A percentile compares a stretch with the other conserved stretches of the same genome.
Evolutionary conservation across 352 stramenopile species (phyloP).

Genomic region (Phytophthora pinifolia): DNA sequence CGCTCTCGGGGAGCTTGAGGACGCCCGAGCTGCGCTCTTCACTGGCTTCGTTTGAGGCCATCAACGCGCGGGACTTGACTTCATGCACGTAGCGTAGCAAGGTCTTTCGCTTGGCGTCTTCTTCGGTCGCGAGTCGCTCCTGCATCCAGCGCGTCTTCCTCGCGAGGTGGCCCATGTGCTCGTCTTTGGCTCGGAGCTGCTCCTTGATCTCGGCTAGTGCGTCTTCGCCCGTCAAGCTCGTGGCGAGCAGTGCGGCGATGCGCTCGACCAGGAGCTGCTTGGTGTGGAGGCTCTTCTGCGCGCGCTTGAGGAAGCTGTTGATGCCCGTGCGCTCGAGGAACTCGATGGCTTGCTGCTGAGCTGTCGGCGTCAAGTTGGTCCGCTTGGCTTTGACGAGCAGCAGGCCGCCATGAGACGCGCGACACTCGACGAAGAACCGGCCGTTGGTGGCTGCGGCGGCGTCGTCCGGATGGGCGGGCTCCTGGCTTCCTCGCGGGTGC

Average conservation of each 20-base stretch:
- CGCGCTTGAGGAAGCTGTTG: conserved; percentile 94
- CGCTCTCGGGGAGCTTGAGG: conserved; percentile 87
- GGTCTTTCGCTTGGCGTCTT: conserved; percentile 96
- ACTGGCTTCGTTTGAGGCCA: conserved; percentile 8
- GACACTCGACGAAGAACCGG: conserved; percentile 88
- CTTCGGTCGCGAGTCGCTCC: conserved; percentile 85
- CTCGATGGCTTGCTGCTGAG: conserved; percentile 65
- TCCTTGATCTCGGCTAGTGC: conserved; percentile 47
- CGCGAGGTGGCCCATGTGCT: conserved; percentile 82
- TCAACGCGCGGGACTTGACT: conserved; percentile 81
- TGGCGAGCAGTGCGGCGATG: conserved; percentile 80
- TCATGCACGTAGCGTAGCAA: conserved; percentile 94
- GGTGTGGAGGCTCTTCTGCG: conserved; percentile 91
- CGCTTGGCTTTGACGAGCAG: conserved; percentile 92
- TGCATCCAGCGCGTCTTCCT: conserved; percentile 79
- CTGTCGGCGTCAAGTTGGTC: conserved; percentile 61
- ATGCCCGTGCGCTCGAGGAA: conserved; percentile 90
- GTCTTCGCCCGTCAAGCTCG: conserved; percentile 79
- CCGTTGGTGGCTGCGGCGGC: conserved; percentile 55
- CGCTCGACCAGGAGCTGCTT: conserved; percentile 92
- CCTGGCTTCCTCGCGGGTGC: conserved; percentile 30
- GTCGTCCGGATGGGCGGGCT: conserved; percentile 58
- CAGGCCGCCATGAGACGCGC: conserved; percentile 78
- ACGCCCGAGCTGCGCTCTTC: conserved; percentile 24
- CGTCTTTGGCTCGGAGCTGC: conserved; percentile 55